Evolutionary conservation across 2,329 filamentous ascomycete species (phyloP), one percentile per base, ranked within the genome.

Genomic region (Dryadomyces quercivorus): DNA sequence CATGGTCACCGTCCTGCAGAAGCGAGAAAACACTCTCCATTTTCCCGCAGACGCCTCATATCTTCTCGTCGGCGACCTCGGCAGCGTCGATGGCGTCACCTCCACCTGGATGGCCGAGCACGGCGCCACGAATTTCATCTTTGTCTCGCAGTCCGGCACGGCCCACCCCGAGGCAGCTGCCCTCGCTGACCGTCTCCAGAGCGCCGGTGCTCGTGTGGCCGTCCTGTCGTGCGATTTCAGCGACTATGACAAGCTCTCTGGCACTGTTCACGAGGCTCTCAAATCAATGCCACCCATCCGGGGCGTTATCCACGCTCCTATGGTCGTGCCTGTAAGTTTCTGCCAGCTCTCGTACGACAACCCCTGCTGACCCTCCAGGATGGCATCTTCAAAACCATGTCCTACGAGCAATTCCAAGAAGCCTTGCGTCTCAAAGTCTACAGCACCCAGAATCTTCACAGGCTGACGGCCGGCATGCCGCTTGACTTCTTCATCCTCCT

Each of bases 301-400:
- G 40, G 73, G 73, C 10, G 65, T 74, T 16, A 63, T 76, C 44
- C 71, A 75, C 48, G 63, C 64, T 4, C 67, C 70, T 2, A 72
- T 75, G 70, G 69, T 74, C 1, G 61, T 70, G 6, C 46, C 55
- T 16, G 47, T 38, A 38, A 2, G 47, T 48, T 15, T 44, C 6
- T 18, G 7, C 15, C 18, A 18, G 42, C n/a, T 44, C 18, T 5
- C n/a, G 4, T 44, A 44, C 26, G 26, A 31, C 26, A 31, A 8
- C 26, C 26, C 4, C 26, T 4, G 4, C 26, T 31, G 8, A 31
- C 26, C 26, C 8, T 31, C 26, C 18, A 50, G 47, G 56, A 59
- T 31, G 40, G 40, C 15, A 43, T 54, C 8, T 57, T 59, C 18
- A 42, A 50, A 2, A 46, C 55, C 4, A 59, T 59, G 55, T 31